These are phyloP conservation scores for Cutaneotrichosporon sp. DNA, from an alignment of 1,284 basidiomycete species.

Conservation along the genomic window DNA sequence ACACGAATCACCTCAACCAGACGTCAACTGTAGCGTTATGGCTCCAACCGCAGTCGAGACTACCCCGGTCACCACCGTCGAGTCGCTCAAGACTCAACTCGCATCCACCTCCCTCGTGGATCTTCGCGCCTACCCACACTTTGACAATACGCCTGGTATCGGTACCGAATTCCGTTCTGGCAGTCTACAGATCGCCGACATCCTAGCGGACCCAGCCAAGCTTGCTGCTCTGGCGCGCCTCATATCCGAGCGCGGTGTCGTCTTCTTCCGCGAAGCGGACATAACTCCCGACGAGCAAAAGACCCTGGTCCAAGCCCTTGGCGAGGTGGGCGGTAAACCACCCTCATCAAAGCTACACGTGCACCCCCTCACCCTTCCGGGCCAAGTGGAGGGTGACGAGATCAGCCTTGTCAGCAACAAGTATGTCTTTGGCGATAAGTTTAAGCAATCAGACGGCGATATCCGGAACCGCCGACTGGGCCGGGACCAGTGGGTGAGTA, in stretches of 20 bases:
- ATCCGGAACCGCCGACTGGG: constrained; percentile 21
- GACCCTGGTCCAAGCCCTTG: constrained; percentile 57
- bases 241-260: constrained; percentile 66
- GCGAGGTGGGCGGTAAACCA: constrained; percentile 61
- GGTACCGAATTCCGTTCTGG: constrained; percentile 50
- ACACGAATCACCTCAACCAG: background rate
- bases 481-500: constrained; percentile 15
- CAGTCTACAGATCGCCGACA: constrained; percentile 31
- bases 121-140: constrained; percentile 29
- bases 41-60: constrained; percentile 19
- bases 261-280: constrained; percentile 65
- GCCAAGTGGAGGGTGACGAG: constrained; percentile 54
- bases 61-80: constrained; percentile 10
- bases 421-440: constrained; percentile 41
- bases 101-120: constrained; percentile 15
- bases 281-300: constrained; percentile 56
- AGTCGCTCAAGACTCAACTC: constrained; percentile 21
- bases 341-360: constrained; percentile 60
- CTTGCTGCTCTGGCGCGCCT: constrained; percentile 40
- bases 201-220: constrained; percentile 34
- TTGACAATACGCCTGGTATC: constrained; percentile 43
- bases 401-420: constrained; percentile 58
- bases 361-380: constrained; percentile 62
- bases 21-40: constrained; percentile 6
- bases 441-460: constrained; percentile 14